Conservation (phyloP, 2,329 filamentous ascomycete genomes). For the Penicillium verrucosum region DNA sequence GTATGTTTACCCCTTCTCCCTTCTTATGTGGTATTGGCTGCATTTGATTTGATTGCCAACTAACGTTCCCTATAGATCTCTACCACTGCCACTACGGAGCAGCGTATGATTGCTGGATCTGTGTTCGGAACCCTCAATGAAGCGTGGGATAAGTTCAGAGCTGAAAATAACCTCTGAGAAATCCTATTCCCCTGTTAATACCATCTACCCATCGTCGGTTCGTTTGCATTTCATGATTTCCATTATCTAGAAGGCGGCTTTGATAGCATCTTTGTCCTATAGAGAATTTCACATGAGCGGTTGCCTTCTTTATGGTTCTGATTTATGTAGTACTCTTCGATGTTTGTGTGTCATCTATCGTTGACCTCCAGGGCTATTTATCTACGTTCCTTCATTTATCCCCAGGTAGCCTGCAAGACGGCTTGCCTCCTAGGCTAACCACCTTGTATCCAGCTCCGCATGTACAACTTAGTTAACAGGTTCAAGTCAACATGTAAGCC, state of each 20-base stretch:
- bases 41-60: constrained; percentile 3
- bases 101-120: constrained; percentile 63
- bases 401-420: neutral
- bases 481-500: neutral
- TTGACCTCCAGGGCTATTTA: neutral
- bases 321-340: neutral
- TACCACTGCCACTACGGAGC: constrained; percentile 62
- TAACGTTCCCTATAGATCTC: constrained; percentile 49
- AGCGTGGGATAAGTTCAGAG: constrained; percentile 67
- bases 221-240: neutral
- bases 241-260: neutral
- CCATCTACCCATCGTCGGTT: constrained; percentile 1
- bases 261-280: neutral
- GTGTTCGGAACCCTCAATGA: constrained; percentile 65
- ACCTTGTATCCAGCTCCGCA: neutral
- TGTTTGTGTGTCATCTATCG: neutral
- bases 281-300: neutral
- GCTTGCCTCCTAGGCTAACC: neutral
- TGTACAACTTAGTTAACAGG: neutral
- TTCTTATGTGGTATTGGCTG: neutral
- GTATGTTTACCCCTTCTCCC: constrained; percentile 52
- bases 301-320: neutral
- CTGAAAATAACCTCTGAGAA: constrained; percentile 55
- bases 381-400: neutral
- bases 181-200: constrained; percentile 2